Conservation (phyloP, 1,139 yeast genomes). For the Zygoascus sp. region DNA sequence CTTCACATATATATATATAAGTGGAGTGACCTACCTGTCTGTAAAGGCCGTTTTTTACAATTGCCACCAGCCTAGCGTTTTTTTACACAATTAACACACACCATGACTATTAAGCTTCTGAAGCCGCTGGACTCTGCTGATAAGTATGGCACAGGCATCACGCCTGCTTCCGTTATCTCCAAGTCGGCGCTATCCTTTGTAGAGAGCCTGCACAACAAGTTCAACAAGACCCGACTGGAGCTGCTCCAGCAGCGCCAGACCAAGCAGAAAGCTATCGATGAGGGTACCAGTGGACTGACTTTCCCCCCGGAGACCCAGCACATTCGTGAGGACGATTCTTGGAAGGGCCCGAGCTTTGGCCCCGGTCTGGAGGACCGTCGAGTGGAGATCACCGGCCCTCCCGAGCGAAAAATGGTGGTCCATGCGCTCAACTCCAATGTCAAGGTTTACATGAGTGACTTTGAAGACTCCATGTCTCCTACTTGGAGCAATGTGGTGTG, state of each 20-base stretch:
- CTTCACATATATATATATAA: too few relatives aligned
- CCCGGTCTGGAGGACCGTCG: conserved; percentile 71
- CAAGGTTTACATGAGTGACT: conserved; percentile 71
- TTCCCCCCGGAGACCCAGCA: conserved; percentile 64
- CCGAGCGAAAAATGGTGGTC: conserved; percentile 69
- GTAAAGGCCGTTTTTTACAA: background rate
- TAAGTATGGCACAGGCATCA: conserved; percentile 13
- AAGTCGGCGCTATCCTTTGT: conserved; percentile 65
- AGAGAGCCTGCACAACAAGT: conserved; percentile 66
- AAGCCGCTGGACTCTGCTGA: conserved; percentile 5
- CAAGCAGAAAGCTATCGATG: conserved; percentile 58
- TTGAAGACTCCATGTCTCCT: conserved; percentile 73
- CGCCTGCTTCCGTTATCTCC: conserved; percentile 44
- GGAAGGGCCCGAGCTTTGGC: conserved; percentile 74
- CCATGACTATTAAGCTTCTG: conserved; percentile 12
- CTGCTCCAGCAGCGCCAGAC: conserved; percentile 55
- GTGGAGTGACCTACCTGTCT: too few relatives aligned
- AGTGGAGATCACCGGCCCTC: conserved; percentile 87
- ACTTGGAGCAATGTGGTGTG: conserved; percentile 77
- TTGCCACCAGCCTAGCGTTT: background rate
- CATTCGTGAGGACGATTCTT: conserved; percentile 65
- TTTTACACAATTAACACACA: background rate
- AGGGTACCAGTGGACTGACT: conserved; percentile 51
- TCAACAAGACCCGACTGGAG: conserved; percentile 54
- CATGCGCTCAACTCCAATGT: conserved; percentile 66